Base-by-base conservation (phyloP, 768 basidiomycete species). In the Rhodotorula paludigena region DNA sequence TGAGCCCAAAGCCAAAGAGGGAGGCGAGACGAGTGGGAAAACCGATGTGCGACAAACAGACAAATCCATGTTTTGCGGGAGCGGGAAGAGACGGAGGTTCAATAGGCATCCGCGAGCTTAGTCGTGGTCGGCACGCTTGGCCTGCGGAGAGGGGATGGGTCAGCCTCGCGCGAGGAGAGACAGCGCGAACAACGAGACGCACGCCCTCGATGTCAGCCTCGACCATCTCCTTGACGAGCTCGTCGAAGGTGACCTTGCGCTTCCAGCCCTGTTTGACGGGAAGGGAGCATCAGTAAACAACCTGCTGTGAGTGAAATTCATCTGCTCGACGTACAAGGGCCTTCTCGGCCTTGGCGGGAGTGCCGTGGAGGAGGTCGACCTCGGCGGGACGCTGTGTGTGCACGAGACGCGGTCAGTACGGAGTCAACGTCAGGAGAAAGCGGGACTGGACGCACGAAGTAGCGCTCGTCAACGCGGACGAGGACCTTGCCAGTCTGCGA, bases 181-280 rank as follows among this genome's bases (percentile, higher is more conserved):
- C 15, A n/a, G 39, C 25, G 6, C 21, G 36, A 42, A 14, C 5
- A 21, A 14, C 7, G 18, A 25, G 18, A 68, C 75, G 35, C 47
- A 76, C 75, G 38, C 75, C 86, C 77, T 85, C 82, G 74, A 92
- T 78, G 77, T 93, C 91, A 16, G 87, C 84, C 39, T 83, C 82
- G 33, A 96, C 90, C 93, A 97, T 96, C 83, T 97, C 91, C 74
- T 84, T 83, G 48, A 97, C 89, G 68, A 98, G 85, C 42, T 83
- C 79, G 70, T 91, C 85, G 77, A 96, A 98, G 73, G 84, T 82
- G 63, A 90, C 86, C 73, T 86, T 82, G 67, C 94, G 87, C 78
- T 88, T 92, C 93, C 93, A 97, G 15, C 91, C 90, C 59, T 60
- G 48, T 30, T 5, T 6, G 25, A 16, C 2, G 1, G 9, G 10